Evolutionary conservation across 2,329 filamentous ascomycete species (phyloP).

Genomic region (Penicillium brevicompactum): DNA sequence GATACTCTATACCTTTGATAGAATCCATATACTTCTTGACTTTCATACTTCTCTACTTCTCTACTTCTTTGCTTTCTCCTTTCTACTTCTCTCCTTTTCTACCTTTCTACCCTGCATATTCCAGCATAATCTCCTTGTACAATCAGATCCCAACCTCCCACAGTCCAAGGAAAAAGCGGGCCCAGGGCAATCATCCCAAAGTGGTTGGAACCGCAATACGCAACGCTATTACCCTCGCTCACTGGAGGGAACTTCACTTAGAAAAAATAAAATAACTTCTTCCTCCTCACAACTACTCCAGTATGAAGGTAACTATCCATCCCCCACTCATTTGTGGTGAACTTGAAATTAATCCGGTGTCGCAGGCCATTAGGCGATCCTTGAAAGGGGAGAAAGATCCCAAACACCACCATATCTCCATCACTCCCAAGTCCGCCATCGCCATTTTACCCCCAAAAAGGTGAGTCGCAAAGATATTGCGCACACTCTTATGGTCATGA

Average conservation of each 20-base stretch:
- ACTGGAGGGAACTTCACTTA: background rate
- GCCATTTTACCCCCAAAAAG: conserved; percentile 92
- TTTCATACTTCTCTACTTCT: too few relatives aligned
- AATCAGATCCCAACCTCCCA: background rate
- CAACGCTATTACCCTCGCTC: conserved; percentile 4
- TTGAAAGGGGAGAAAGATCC: conserved; percentile 83
- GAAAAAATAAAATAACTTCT: background rate
- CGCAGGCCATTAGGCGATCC: conserved; percentile 77
- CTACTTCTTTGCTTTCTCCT: too few relatives aligned
- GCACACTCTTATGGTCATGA: too few relatives aligned
- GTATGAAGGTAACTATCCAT: conserved; percentile 27
- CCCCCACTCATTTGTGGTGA: background rate
- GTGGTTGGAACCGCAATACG: conserved; percentile 24
- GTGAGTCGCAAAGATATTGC: conserved; percentile 48
- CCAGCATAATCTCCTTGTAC: too few relatives aligned
- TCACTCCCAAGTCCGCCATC: conserved; percentile 81
- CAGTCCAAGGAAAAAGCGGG: conserved; percentile 7
- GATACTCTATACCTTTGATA: too few relatives aligned
- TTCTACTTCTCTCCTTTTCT: too few relatives aligned
- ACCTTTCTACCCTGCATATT: too few relatives aligned
- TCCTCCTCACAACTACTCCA: conserved; percentile 11
- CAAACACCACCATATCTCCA: conserved; percentile 67
- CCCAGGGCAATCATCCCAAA: conserved; percentile 12
- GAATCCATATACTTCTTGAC: too few relatives aligned
- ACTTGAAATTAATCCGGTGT: conserved; percentile 12